Percentiles rank a stretch among this genome's conserved stretches.
phyloP scores from a whole-genome alignment of 78 protist species.

The slime mould (Dictyostelium discoideum) region dicty_2.7 NC_007088.5:1458501-1459000 shows the following conservation, averaged over 20 bases:
- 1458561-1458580: slow-evolving; percentile 26
- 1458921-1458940: slow-evolving; percentile 21
- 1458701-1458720: slow-evolving; percentile 43
- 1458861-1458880: slow-evolving; percentile 11
- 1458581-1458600: slow-evolving; percentile 50
- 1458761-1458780: slow-evolving; percentile 69
- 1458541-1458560: slow-evolving; percentile 14
- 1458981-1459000: neutral
- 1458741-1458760: slow-evolving; percentile 33
- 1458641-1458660: slow-evolving; percentile 39
- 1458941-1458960: slow-evolving; percentile 38
- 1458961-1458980: slow-evolving; percentile 52
- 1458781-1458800: slow-evolving; percentile 14
- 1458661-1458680: slow-evolving; percentile 45
- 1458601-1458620: slow-evolving; percentile 44
- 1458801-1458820: slow-evolving; percentile 8
- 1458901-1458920: slow-evolving; percentile 48
- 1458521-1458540: slow-evolving; percentile 49
- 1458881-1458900: slow-evolving; percentile 46
- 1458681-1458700: slow-evolving; percentile 50
- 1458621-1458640: slow-evolving; percentile 36
- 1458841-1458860: slow-evolving; percentile 33
- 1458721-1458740: slow-evolving; percentile 49
- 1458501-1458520: slow-evolving; percentile 48
- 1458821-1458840: neutral